phyloP scores from a whole-genome alignment of 2,329 filamentous ascomycete species.

The Ophiocordyceps sinensis region DNA sequence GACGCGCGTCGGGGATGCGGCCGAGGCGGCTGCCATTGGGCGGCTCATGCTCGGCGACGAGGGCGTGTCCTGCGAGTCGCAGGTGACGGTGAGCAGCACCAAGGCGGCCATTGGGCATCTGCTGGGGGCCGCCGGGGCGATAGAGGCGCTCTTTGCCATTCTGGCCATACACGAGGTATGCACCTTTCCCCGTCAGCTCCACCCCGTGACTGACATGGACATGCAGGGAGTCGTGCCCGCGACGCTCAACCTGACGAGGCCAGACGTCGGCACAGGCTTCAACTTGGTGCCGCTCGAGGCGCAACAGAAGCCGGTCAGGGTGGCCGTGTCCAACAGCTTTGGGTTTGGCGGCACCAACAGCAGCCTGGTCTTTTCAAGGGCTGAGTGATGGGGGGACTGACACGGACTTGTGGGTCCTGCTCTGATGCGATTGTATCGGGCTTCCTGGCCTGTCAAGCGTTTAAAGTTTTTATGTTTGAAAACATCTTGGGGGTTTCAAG shows the following conservation, averaged over 20 bases:
- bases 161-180: constrained; percentile 65
- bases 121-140: constrained; percentile 76
- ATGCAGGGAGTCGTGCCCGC: constrained; percentile 63
- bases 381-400: neutral
- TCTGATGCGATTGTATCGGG: too few relatives aligned
- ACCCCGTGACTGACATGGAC: neutral
- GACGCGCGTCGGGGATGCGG: constrained; percentile 70
- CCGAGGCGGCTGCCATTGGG: constrained; percentile 75
- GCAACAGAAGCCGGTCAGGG: constrained; percentile 55
- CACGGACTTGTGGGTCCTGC: neutral
- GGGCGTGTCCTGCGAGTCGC: constrained; percentile 42
- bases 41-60: constrained; percentile 60
- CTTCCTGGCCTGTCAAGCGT: too few relatives aligned
- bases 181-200: neutral
- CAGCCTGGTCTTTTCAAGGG: constrained; percentile 57
- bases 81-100: constrained; percentile 79
- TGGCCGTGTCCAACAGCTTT: constrained; percentile 88
- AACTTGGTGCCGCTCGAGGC: constrained; percentile 68
- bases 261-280: constrained; percentile 56
- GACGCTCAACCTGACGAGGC: constrained; percentile 65
- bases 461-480: too few relatives aligned
- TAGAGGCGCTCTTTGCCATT: constrained; percentile 78
- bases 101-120: constrained; percentile 90
- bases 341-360: constrained; percentile 97
- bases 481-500: too few relatives aligned